Percentiles rank a stretch among this genome's conserved stretches.
These are phyloP conservation scores for Tuber microsphaerosporum DNA, from an alignment of 495 filamentous ascomycete species.

Conservation along the genomic window DNA sequence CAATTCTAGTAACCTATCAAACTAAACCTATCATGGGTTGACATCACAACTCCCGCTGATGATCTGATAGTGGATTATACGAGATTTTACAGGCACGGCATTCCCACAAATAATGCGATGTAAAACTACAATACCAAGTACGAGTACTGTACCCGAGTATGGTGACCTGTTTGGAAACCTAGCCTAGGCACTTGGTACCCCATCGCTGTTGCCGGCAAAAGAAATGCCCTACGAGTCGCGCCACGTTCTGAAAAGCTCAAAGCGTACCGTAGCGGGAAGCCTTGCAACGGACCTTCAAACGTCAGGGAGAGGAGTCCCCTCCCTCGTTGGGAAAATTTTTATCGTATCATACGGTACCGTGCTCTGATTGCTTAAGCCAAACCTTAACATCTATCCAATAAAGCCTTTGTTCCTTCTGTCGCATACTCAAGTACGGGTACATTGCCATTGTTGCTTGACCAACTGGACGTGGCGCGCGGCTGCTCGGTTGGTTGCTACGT, in stretches of 20 bases:
- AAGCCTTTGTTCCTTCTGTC: neutral
- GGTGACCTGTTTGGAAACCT: neutral
- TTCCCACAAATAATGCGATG: neutral
- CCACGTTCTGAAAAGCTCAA: neutral
- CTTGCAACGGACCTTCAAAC: neutral
- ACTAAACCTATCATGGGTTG: no score
- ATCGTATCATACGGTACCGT: neutral
- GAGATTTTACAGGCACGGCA: no score
- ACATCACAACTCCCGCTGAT: no score
- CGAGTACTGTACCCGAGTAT: no score
- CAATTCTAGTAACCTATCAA: no score
- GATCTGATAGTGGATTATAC: no score
- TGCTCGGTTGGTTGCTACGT: conserved; percentile 35
- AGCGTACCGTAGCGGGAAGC: neutral
- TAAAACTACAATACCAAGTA: no score
- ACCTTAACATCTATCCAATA: neutral
- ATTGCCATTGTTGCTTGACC: conserved; percentile 2
- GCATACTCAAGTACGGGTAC: neutral
- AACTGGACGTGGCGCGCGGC: conserved; percentile 35
- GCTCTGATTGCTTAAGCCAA: neutral
- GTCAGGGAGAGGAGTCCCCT: neutral
- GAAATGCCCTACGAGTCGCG: neutral
- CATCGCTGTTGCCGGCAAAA: neutral
- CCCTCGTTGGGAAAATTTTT: neutral
- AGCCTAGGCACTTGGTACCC: neutral